phyloP scores from a whole-genome alignment of 257 asterid species.

The Gentiana macrophylla region DNA sequence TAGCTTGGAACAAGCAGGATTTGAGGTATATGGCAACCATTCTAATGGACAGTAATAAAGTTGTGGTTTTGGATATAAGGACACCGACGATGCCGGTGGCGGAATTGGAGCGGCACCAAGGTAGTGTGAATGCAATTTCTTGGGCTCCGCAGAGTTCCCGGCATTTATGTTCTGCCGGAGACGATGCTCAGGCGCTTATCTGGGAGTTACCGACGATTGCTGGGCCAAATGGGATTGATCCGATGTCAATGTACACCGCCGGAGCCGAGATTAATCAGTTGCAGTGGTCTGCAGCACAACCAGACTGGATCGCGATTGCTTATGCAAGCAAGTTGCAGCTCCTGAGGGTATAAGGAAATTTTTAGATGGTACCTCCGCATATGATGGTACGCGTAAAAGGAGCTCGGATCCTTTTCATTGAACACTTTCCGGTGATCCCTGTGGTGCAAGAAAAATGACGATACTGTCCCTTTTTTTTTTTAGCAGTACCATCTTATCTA shows the following conservation, averaged over 20 bases:
- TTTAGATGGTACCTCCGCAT: too few species aligned
- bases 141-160: constrained; percentile 94
- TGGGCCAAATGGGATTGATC: constrained; percentile 90
- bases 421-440: too few species aligned
- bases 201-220: constrained; percentile 93
- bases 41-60: constrained; percentile 74
- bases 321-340: constrained; percentile 78
- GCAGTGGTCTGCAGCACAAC: constrained; percentile 78
- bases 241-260: constrained; percentile 56
- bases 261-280: constrained; percentile 82
- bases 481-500: too few species aligned
- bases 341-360: constrained; percentile 60
- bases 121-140: constrained; percentile 73
- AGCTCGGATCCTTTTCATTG: too few species aligned
- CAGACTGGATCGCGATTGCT: constrained; percentile 85
- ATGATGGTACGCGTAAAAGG: too few species aligned
- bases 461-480: too few species aligned
- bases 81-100: constrained; percentile 83
- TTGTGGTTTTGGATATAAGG: constrained; percentile 78
- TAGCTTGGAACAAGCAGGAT: constrained; percentile 98
- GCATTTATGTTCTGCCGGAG: constrained; percentile 89
- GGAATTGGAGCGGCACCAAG: constrained; percentile 76
- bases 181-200: constrained; percentile 76
- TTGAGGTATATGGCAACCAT: constrained; percentile 89
- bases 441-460: too few species aligned